phyloP scores from a whole-genome alignment of 73 alveolate genomes.

The Tetrahymena thermophila region DNA sequence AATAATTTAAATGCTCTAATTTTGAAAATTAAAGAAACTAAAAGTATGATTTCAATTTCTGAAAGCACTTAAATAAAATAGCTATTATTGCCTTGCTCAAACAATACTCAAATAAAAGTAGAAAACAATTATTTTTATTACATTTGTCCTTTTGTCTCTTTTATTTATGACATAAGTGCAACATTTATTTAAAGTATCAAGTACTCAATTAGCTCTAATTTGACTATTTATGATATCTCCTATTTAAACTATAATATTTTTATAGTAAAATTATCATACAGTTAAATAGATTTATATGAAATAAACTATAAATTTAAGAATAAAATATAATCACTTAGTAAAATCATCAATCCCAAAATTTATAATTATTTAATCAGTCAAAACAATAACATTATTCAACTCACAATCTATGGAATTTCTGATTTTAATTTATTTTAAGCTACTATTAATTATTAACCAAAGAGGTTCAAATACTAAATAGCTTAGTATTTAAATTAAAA shows the following conservation, averaged over 20 bases:
- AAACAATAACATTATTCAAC: not conserved
- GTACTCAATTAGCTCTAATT: not conserved
- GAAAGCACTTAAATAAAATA: not conserved
- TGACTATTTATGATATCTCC: not conserved
- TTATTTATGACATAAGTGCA: not conserved
- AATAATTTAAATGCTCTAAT: not conserved
- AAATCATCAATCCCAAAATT: not conserved
- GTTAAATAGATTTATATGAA: not conserved
- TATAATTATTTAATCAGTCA: not conserved
- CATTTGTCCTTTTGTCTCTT: not conserved
- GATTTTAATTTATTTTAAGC: not conserved
- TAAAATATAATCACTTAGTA: not conserved
- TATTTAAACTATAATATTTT: not conserved
- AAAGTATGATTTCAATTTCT: not conserved
- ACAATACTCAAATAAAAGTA: not conserved
- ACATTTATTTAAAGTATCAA: not conserved
- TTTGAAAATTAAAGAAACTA: not conserved
- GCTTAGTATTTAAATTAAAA: not conserved
- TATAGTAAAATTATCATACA: not conserved
- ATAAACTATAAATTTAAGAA: not conserved
- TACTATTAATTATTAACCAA: not conserved
- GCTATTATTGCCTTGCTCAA: not conserved
- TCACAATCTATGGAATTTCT: not conserved
- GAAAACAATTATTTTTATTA: not conserved
- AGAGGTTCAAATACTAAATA: not conserved